phyloP scores from a whole-genome alignment of 257 asterid species.

The Salvia rosmarinus region DNA sequence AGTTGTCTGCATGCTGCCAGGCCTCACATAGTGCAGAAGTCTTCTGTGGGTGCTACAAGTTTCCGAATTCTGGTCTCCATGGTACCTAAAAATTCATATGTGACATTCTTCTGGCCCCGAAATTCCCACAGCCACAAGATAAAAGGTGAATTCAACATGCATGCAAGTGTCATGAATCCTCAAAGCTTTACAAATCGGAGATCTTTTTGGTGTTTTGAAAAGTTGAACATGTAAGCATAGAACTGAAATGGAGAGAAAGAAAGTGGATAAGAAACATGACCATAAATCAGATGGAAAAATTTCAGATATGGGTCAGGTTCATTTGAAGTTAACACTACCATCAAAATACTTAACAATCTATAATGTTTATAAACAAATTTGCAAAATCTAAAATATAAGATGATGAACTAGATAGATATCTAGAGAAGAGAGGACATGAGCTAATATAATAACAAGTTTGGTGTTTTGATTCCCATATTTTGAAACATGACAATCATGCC shows the following conservation, averaged over 20 bases:
- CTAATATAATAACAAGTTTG: not conserved
- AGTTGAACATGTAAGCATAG: constrained; percentile 25
- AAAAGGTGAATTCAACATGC: too few species aligned
- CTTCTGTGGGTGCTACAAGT: not conserved
- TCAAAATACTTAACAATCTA: not conserved
- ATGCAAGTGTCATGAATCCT: not conserved
- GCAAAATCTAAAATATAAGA: not conserved
- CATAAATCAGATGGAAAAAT: not conserved
- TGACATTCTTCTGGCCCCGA: too few species aligned
- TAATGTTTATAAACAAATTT: not conserved
- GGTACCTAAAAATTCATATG: too few species aligned
- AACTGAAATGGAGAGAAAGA: constrained; percentile 12
- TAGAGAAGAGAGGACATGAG: not conserved
- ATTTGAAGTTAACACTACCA: not conserved
- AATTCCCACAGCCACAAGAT: too few species aligned
- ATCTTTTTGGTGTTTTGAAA: not conserved
- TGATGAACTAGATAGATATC: constrained; percentile 1
- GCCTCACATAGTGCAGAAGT: not conserved
- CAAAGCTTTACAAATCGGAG: not conserved
- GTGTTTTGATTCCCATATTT: not conserved
- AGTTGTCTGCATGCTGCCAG: constrained; percentile 1
- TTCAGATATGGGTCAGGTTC: not conserved
- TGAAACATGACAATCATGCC: not conserved
- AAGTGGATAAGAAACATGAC: not conserved
- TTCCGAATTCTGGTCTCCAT: not conserved